Percentiles rank a stretch among this genome's conserved stretches.
Evolutionary conservation across 306 rosid genomes (phyloP).

Genomic region (Quercus alba): DNA sequence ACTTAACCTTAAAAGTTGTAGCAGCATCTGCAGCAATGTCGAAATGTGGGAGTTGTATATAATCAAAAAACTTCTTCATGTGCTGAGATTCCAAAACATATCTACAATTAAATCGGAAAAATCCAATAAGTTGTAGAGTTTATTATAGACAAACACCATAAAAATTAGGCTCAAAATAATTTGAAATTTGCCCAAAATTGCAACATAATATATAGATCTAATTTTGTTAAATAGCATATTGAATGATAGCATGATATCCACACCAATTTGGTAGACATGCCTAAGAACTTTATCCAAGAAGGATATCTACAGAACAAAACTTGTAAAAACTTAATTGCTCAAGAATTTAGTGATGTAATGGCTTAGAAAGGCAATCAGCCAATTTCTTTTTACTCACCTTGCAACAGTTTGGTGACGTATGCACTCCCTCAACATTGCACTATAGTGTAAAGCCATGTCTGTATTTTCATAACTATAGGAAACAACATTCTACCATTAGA

Average conservation of each 20-base stretch:
- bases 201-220: background rate
- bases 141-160: background rate
- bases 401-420: conserved; percentile 99
- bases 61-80: conserved; percentile 90
- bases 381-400: conserved; percentile 45
- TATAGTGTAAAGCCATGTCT: conserved; percentile 96
- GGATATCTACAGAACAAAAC: background rate
- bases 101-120: conserved; percentile 45
- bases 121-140: background rate
- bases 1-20: conserved; percentile 86
- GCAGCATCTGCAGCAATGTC: conserved; percentile 99
- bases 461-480: conserved; percentile 68
- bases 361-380: conserved; percentile 1
- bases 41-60: conserved; percentile 90
- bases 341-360: conserved; percentile 5
- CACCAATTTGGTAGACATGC: background rate
- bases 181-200: background rate
- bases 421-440: conserved; percentile 98
- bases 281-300: background rate
- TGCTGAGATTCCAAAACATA: conserved; percentile 89
- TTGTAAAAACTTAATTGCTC: background rate
- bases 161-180: background rate
- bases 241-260: background rate
- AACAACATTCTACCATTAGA: conserved; percentile 13
- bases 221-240: background rate